Evolutionary conservation across 78 protist species (phyloP), one percentile per base, ranked within the genome.

Genomic region (Dictyostelium purpureum): DNA sequence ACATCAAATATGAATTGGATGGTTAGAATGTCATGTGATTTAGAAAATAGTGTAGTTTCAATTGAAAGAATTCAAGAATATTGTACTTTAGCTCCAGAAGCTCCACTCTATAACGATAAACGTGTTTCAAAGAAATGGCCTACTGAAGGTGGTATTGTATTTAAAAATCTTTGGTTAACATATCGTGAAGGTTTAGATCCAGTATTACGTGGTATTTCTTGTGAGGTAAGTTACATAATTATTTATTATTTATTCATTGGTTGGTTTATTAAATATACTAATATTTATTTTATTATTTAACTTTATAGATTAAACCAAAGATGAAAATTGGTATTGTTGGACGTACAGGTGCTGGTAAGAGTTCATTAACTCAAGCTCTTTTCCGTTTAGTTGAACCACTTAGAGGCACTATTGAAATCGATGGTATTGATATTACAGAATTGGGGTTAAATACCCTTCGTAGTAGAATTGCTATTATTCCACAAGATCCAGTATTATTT

Each of bases 401-500:
- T 16, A 24, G 61, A 9, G 96, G 96, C 2, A 75, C 81, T 18
- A 93, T 93, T 42, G 71, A 47, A 35, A 87, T 87, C 31, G 96
- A 93, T 65, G 97, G 97, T 2, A 82, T 88, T 9, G 93, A 95
- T 57, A 95, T 96, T 26, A 0, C 83, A 0, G 18, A 21, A 2
- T 9, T 97, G 14, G 89, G 90, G 1, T 42, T 96, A 26, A 11
- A n/a, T 7, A 45, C 28, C 21, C 89, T 97, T 40, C 96, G 99
- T 28, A 28, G 52, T 14, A 49, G 79, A 21, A 63, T 98, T 10
- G 63, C 98, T 1, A 96, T 97, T 93, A 97, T 97, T 63, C 98
- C 99, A 11, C 95, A 98, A 93, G 98, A 96, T 59, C 98, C 99
- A 31, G 81, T 80, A n/a, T 76, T 97, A 70, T 96, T 98, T 80